Evolutionary conservation across 2,329 filamentous ascomycete species (phyloP).

Genomic region (Fusarium musae): DNA sequence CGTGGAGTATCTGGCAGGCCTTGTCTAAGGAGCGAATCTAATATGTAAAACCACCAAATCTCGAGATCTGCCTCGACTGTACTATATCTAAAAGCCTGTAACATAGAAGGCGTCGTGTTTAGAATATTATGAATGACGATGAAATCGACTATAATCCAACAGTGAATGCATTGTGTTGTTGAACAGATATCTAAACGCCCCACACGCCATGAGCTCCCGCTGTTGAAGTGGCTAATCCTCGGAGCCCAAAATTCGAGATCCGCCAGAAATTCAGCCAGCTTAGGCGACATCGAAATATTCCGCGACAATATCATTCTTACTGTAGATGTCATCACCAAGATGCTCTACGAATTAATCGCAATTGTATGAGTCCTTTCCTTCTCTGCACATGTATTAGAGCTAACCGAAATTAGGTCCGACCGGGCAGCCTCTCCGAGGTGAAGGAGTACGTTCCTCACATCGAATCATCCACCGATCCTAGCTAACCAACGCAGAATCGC

Average conservation of each 20-base stretch:
- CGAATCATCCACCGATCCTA: constrained; percentile 1
- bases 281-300: constrained; percentile 19
- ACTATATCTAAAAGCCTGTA: constrained; percentile 11
- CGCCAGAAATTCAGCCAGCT: constrained; percentile 39
- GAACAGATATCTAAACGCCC: neutral
- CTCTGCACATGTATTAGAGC: neutral
- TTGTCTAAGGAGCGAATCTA: constrained; percentile 61
- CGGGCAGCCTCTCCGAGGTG: constrained; percentile 88
- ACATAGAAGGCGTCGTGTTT: constrained; percentile 22
- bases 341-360: constrained; percentile 98
- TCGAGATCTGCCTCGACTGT: constrained; percentile 3
- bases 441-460: constrained; percentile 78
- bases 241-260: constrained; percentile 44
- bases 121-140: constrained; percentile 15
- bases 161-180: neutral
- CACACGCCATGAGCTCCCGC: constrained; percentile 26
- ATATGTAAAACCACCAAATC: neutral
- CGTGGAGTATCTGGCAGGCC: constrained; percentile 76
- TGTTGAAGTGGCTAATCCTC: constrained; percentile 46
- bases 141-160: neutral
- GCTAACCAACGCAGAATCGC: constrained; percentile 74
- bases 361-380: constrained; percentile 74
- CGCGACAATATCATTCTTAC: constrained; percentile 25
- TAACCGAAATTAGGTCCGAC: constrained; percentile 76
- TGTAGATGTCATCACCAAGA: constrained; percentile 59